A percentile compares a stretch with the other conserved stretches of the same genome.
Evolutionary conservation across 2,329 filamentous ascomycete genomes (phyloP).

Genomic region (Akanthomyces dipterigenus): DNA sequence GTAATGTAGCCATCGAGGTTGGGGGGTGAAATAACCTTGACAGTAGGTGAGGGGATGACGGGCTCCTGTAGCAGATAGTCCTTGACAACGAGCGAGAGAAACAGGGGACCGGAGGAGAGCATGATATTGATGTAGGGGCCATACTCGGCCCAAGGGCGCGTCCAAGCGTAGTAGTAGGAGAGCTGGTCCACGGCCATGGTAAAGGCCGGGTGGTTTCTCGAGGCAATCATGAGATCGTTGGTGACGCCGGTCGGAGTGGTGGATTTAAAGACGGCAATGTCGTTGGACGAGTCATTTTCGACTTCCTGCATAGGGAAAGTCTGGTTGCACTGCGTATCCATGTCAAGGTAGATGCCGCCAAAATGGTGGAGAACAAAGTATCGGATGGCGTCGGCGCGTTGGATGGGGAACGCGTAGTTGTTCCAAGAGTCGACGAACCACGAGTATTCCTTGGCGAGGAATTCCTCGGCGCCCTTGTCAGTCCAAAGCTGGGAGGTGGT

Average conservation of each 20-base stretch:
- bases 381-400: conserved; percentile 64
- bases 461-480: conserved; percentile 57
- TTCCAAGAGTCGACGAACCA: conserved; percentile 68
- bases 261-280: conserved; percentile 27
- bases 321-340: conserved; percentile 26
- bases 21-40: conserved; percentile 23
- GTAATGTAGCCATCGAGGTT: conserved; percentile 25
- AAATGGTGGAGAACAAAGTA: conserved; percentile 69
- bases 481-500: conserved; percentile 56
- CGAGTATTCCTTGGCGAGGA: conserved; percentile 62
- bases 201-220: conserved; percentile 70
- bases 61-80: conserved; percentile 56
- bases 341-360: conserved; percentile 67
- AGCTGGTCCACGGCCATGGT: conserved; percentile 60
- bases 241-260: conserved; percentile 72
- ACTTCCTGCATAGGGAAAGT: conserved; percentile 23
- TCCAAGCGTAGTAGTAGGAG: conserved; percentile 50
- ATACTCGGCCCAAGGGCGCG: conserved; percentile 55
- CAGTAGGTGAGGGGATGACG: conserved; percentile 19
- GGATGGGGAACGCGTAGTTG: conserved; percentile 62
- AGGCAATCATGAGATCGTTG: conserved; percentile 72
- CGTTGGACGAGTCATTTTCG: conserved; percentile 16
- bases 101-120: conserved; percentile 70
- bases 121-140: conserved; percentile 69
- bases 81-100: conserved; percentile 69